Evolutionary conservation across 176 grass and related monocot genomes (phyloP).

Genomic region (Oryza glaberrima): DNA sequence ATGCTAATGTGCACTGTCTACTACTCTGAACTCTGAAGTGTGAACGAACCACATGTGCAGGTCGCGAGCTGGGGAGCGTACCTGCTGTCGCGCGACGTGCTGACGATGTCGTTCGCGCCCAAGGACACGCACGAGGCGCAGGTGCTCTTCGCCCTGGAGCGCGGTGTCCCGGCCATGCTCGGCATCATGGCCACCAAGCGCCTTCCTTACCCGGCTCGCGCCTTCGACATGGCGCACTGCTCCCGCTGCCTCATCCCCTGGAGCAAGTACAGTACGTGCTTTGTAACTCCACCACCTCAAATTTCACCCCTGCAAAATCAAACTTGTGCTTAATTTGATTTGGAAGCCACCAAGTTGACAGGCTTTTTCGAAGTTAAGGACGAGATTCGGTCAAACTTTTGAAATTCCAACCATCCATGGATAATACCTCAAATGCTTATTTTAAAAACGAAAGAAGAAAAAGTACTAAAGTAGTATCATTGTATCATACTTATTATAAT

Average conservation of each 20-base stretch:
- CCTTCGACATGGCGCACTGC: slow-evolving; percentile 41
- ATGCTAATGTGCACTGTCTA: background rate
- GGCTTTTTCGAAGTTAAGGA: too few relatives aligned
- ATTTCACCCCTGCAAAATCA: too few relatives aligned
- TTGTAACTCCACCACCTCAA: background rate
- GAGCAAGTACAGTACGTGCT: slow-evolving; percentile 20
- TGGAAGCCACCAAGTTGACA: too few relatives aligned
- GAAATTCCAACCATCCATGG: too few relatives aligned
- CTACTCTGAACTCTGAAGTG: background rate
- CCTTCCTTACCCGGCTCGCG: slow-evolving; percentile 19
- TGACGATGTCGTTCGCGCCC: slow-evolving; percentile 36
- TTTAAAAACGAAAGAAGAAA: too few relatives aligned
- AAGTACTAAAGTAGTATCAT: too few relatives aligned
- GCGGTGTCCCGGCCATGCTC: slow-evolving; percentile 39
- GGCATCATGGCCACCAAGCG: slow-evolving; percentile 37
- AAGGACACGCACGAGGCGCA: slow-evolving; percentile 40
- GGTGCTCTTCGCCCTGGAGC: slow-evolving; percentile 45
- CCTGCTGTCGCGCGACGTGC: slow-evolving; percentile 13
- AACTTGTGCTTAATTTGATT: too few relatives aligned
- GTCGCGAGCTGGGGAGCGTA: slow-evolving; percentile 41
- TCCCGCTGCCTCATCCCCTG: slow-evolving; percentile 36
- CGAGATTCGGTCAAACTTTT: too few relatives aligned
- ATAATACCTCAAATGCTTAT: too few relatives aligned
- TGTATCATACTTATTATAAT: too few relatives aligned
- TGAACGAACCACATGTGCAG: background rate